Percentiles rank a stretch among this genome's conserved stretches.
These are phyloP conservation scores for Aschersonia sp. DNA, from an alignment of 2,329 filamentous ascomycete species.

Conservation along the genomic window DNA sequence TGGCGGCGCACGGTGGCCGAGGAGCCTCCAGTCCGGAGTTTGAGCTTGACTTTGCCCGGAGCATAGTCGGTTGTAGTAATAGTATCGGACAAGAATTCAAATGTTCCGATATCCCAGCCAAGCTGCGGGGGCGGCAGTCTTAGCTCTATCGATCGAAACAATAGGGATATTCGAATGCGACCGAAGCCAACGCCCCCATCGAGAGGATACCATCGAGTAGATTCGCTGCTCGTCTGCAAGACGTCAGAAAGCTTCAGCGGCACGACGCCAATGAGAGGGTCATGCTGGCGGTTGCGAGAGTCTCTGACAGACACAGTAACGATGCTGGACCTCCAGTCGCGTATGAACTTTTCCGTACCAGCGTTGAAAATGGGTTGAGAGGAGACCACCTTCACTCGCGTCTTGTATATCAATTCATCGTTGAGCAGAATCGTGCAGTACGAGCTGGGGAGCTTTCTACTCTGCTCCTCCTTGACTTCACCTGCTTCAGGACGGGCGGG, in stretches of 20 bases:
- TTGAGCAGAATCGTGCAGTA: constrained; percentile 91
- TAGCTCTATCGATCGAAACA: constrained; percentile 84
- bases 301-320: constrained; percentile 83
- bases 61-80: constrained; percentile 52
- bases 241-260: constrained; percentile 78
- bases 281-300: constrained; percentile 78
- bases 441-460: constrained; percentile 67
- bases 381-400: constrained; percentile 84
- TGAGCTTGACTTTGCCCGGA: constrained; percentile 58
- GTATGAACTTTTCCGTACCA: constrained; percentile 81
- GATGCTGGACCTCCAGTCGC: constrained; percentile 82
- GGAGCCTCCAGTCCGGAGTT: constrained; percentile 72
- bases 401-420: constrained; percentile 82
- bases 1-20: constrained; percentile 53
- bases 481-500: constrained; percentile 71
- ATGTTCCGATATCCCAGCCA: constrained; percentile 91
- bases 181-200: constrained; percentile 91
- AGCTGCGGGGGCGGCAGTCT: constrained; percentile 72
- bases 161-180: constrained; percentile 70
- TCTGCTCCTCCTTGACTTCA: constrained; percentile 73
- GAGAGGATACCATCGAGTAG: constrained; percentile 89
- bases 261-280: constrained; percentile 86
- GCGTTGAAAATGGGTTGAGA: constrained; percentile 97
- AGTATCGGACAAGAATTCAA: constrained; percentile 65
- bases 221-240: constrained; percentile 74